Conservation (phyloP, 2,329 filamentous ascomycete species). For the Aspergillus phoenicis region DNA sequence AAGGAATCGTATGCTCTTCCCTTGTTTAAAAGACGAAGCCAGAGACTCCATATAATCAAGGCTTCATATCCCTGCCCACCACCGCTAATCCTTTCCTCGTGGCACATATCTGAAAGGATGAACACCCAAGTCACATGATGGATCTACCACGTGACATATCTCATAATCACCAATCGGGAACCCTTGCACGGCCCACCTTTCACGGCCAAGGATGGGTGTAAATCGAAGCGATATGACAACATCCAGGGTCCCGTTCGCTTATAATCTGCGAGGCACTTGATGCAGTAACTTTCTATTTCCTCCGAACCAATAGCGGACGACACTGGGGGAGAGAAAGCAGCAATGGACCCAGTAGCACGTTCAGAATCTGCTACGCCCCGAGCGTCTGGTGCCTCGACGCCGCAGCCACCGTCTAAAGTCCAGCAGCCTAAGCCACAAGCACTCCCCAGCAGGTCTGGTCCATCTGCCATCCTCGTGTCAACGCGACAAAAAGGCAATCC, state of each 20-base stretch:
- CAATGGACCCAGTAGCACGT: slow-evolving; percentile 43
- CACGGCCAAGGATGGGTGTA: background rate
- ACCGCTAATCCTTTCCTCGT: background rate
- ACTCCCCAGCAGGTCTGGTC: slow-evolving; percentile 66
- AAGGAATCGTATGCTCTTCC: too few relatives aligned
- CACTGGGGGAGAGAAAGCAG: slow-evolving; percentile 49
- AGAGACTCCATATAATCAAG: too few relatives aligned
- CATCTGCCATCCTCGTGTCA: slow-evolving; percentile 84
- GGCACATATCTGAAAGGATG: background rate
- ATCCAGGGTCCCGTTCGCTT: background rate
- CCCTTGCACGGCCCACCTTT: background rate
- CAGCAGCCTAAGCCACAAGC: slow-evolving; percentile 88
- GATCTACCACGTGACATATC: background rate
- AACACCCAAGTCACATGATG: background rate
- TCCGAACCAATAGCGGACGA: slow-evolving; percentile 49
- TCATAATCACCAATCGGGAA: background rate
- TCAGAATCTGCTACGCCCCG: slow-evolving; percentile 37
- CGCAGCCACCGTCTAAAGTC: slow-evolving; percentile 55
- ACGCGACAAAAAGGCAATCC: slow-evolving; percentile 94
- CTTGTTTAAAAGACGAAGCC: too few relatives aligned
- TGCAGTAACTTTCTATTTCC: background rate
- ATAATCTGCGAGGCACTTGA: background rate
- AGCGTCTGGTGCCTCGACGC: slow-evolving; percentile 55
- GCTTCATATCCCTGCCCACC: too few relatives aligned
- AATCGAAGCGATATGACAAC: background rate